Evolutionary conservation across 2,329 filamentous ascomycete genomes (phyloP).

Genomic region (Exophiala mesophila): DNA sequence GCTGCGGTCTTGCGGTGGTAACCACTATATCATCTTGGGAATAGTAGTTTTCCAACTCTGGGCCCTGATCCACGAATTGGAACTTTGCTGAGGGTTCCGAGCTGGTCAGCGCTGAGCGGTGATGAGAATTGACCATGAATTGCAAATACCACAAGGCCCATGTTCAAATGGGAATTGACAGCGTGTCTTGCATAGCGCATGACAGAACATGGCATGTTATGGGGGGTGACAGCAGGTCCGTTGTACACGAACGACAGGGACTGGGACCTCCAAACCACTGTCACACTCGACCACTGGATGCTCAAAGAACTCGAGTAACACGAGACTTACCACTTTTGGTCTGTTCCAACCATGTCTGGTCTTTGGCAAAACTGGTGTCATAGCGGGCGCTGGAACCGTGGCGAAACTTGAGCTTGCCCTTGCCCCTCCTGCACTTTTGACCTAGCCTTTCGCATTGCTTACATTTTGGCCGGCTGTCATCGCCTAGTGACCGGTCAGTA

Average conservation of each 20-base stretch:
- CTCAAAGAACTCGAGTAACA: no score
- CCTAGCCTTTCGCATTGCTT: slow-evolving; percentile 25
- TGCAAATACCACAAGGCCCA: slow-evolving; percentile 10
- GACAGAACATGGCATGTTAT: no score
- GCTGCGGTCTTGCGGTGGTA: slow-evolving; percentile 9
- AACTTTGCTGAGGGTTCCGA: slow-evolving; percentile 27
- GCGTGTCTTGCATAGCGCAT: no score
- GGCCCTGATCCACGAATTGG: slow-evolving; percentile 26
- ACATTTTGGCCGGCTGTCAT: slow-evolving; percentile 25
- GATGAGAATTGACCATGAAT: slow-evolving; percentile 9
- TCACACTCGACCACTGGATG: no score
- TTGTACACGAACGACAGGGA: no score
- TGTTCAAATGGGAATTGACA: no score
- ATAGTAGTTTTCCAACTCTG: slow-evolving; percentile 27
- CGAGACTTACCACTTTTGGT: slow-evolving; percentile 26
- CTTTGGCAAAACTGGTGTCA: slow-evolving; percentile 25
- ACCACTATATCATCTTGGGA: slow-evolving; percentile 20
- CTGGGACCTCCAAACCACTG: no score
- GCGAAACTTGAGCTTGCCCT: slow-evolving; percentile 25
- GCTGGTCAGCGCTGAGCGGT: slow-evolving; percentile 1
- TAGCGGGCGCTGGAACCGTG: slow-evolving; percentile 26
- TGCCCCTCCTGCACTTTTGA: slow-evolving; percentile 21
- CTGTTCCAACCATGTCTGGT: slow-evolving; percentile 26
- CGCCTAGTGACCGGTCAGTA: slow-evolving; percentile 23
- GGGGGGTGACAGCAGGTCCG: no score